Percentiles rank a stretch among this genome's conserved stretches.
phyloP scores from a whole-genome alignment of 2,329 filamentous ascomycete species.

The Phaeosphaeriaceae sp. region DNA sequence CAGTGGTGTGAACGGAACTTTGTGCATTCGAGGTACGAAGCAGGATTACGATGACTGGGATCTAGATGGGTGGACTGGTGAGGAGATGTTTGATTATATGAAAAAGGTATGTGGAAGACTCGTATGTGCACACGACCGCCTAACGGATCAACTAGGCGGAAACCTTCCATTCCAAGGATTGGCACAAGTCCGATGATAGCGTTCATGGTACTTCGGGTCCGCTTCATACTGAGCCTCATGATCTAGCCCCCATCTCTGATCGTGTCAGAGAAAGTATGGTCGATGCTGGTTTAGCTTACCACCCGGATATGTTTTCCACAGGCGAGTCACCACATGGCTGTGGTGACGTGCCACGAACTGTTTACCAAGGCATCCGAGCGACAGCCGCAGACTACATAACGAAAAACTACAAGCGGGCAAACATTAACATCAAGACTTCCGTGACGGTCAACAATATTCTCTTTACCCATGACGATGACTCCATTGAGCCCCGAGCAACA shows the following conservation, averaged over 20 bases:
- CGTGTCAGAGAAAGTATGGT: constrained; percentile 63
- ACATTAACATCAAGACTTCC: constrained; percentile 44
- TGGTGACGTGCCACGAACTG: constrained; percentile 39
- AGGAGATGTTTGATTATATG: constrained; percentile 65
- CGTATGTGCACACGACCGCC: not conserved
- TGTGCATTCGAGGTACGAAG: constrained; percentile 58
- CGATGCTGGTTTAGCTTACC: constrained; percentile 61
- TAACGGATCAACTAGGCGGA: constrained; percentile 50
- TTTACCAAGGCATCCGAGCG: constrained; percentile 37
- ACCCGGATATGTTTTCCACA: constrained; percentile 66
- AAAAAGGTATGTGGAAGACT: constrained; percentile 50
- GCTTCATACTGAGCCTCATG: constrained; percentile 64
- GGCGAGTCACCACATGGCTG: constrained; percentile 43
- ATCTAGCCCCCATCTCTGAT: constrained; percentile 65
- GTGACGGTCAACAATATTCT: constrained; percentile 54
- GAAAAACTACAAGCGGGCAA: constrained; percentile 48
- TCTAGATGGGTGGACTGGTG: constrained; percentile 62
- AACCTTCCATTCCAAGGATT: constrained; percentile 64
- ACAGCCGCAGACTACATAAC: constrained; percentile 49
- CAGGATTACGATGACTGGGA: constrained; percentile 64
- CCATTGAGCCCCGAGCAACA: constrained; percentile 51
- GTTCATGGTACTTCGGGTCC: constrained; percentile 58
- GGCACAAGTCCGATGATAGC: constrained; percentile 59
- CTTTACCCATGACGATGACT: constrained; percentile 47
- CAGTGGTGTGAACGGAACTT: constrained; percentile 59